Base-by-base conservation (phyloP, 805 yeast species). In the Pichia paraexigua region DNA sequence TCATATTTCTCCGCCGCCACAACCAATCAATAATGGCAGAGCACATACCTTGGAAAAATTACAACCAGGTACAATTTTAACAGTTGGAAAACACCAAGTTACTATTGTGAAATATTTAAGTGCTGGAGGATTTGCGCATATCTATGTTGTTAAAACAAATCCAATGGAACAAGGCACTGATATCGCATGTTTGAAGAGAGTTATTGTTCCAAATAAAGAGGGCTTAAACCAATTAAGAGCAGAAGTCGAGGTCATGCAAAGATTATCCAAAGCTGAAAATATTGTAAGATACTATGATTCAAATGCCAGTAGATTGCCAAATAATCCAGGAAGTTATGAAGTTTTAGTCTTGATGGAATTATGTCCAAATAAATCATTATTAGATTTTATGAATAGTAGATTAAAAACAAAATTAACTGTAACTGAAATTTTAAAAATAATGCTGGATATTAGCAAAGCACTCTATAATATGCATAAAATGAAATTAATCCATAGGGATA, bases 211-310 rank as follows among this genome's bases (percentile, higher is more conserved):
- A 5, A 89, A 85, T 64, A 94, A 94, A 67, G 78, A 82, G 61
- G 86, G 85, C 48, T 74, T 94, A 64, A 88, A 87, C 60, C 77
- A 84, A 24, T 72, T 94, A 47, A 73, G 98, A 55, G 96, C 95
- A 41, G 99, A 94, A 66, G 99, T 94, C 17, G 98, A 94, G 64
- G 95, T 97, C 13, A 92, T 94, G 98, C 87, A 88, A 68, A 74
- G 96, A 27, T 73, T 94, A 35, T 73, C 83, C 55, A 96, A 95
- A 10, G 79, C 86, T 57, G 77, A 78, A 45, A 83, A 84, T 63
- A 82, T 94, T 55, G 99, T 94, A 1, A 82, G 88, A 3, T 94
- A 94, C 66, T 87, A 90, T 48, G 99, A 94, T 66, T 88, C 97
- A 3, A 97, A 94, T 70, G 99, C 99, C 8, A 82, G 95, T 13